phyloP scores from a whole-genome alignment of 495 filamentous ascomycete genomes.

The Collariella sp. region DNA sequence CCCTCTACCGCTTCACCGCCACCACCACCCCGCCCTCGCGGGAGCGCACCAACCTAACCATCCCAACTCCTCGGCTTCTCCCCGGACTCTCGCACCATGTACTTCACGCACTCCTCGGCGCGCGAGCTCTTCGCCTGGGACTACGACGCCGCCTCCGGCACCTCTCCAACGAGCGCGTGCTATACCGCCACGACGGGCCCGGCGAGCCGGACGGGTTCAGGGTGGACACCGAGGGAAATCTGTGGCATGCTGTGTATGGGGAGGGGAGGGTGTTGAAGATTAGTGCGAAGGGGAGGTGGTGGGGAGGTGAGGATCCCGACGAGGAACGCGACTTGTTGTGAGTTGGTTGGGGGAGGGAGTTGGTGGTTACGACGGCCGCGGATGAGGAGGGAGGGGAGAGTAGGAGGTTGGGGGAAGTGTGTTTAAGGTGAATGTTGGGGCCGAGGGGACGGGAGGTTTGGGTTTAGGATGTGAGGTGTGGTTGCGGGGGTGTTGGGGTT shows the following conservation, averaged over 20 bases:
- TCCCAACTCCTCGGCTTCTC: conserved; percentile 81
- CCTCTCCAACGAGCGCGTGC: conserved; percentile 59
- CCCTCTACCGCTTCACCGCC: conserved; percentile 32
- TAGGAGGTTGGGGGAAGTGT: conserved; percentile 52
- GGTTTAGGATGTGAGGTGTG: conserved; percentile 42
- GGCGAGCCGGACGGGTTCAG: conserved; percentile 68
- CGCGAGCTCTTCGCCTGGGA: conserved; percentile 65
- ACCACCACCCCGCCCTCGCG: conserved; percentile 9
- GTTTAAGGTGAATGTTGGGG: conserved; percentile 61
- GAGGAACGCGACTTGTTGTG: conserved; percentile 58
- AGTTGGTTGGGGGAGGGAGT: conserved; percentile 65
- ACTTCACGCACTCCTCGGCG: conserved; percentile 72
- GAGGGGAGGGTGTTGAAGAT: conserved; percentile 61
- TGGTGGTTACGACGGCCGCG: conserved; percentile 65
- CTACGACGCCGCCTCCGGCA: conserved; percentile 55
- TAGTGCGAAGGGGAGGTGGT: conserved; percentile 52
- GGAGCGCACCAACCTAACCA: conserved; percentile 42
- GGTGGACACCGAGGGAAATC: conserved; percentile 60
- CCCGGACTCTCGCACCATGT: conserved; percentile 64
- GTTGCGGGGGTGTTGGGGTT: neutral
- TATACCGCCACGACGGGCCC: conserved; percentile 52
- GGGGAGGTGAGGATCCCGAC: conserved; percentile 61
- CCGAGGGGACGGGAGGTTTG: conserved; percentile 48
- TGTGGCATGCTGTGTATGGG: conserved; percentile 75
- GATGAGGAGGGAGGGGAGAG: conserved; percentile 54